A percentile compares a stretch with the other conserved stretches of the same genome.
Conservation (phyloP, 345 rosid species). For the Firmiana major region DNA sequence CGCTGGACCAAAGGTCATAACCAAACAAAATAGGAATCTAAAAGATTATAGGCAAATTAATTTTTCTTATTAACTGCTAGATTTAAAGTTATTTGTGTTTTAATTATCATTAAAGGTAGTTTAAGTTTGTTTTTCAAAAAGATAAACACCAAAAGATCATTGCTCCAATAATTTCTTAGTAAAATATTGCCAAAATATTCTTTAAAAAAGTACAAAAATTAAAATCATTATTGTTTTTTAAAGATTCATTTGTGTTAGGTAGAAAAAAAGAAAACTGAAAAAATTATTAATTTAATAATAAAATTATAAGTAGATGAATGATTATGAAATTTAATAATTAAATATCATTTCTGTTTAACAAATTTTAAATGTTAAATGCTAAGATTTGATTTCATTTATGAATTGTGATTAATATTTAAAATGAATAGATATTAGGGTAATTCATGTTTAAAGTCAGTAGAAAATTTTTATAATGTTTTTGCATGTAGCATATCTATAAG, state of each 20-base stretch:
- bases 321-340: too few relatives aligned
- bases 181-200: neutral
- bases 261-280: neutral
- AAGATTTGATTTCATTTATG: too few relatives aligned
- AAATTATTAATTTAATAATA: neutral
- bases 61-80: neutral
- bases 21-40: neutral
- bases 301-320: too few relatives aligned
- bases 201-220: neutral
- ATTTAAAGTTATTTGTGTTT: neutral
- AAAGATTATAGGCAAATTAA: neutral
- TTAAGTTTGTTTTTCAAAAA: too few relatives aligned
- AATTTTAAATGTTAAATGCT: too few relatives aligned
- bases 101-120: neutral
- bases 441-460: too few relatives aligned
- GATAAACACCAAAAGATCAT: constrained; percentile 1
- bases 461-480: too few relatives aligned
- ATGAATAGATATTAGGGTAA: too few relatives aligned
- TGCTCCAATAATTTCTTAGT: neutral
- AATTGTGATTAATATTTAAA: too few relatives aligned
- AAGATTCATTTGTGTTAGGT: too few relatives aligned
- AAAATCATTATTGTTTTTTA: neutral
- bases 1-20: neutral
- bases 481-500: too few relatives aligned
- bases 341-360: too few relatives aligned